Base-by-base conservation (phyloP, 495 filamentous ascomycete genomes). In the Aspergillus bertholletiae region DNA sequence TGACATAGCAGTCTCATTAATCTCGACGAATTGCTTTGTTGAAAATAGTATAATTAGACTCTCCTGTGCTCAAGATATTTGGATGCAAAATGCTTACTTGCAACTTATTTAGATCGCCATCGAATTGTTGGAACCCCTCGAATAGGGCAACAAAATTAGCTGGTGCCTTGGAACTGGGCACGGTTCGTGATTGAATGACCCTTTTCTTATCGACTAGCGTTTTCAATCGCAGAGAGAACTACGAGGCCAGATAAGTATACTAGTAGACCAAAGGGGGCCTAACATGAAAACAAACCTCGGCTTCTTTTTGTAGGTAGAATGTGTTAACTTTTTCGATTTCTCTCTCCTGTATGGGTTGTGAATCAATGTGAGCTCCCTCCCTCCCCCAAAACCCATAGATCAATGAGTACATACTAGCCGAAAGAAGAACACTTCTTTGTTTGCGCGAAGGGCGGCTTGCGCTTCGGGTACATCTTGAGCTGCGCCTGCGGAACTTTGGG, bases 351-450 rank as follows among this genome's bases (percentile, higher is more conserved):
- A 44, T 24, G 11, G 18, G 34, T 50, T n/a, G 46, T 57, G 48
- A 58, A 55, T 35, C 26, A 28, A 28, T 28, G 26, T 28, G 53
- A 20, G 13, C 24, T 43, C 51, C 3, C 15, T 23, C 35, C 43
- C 26, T 1, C 15, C 8, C 8, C 4, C 26, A 8, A n/a, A n/a
- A 26, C 3, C 20, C 11, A 45, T 11, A 22, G 12, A 7, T 13
- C n/a, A 24, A 15, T 26, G 21, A 34, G 51, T 13, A 0, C 44
- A 34, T 80, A 96, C 92, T 73, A 98, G 75, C 66, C 92, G 88
- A 71, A 98, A 97, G 80, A 98, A 98, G 76, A 98, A 98, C 15
- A 92, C 95, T 34, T 92, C 94, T 74, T 90, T 96, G 72, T 98
- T 98, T 40, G 94, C 94, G 70, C 96, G 95, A 39, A 97, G 78